A percentile compares a stretch with the other conserved stretches of the same genome.
Evolutionary conservation across 2,329 filamentous ascomycete species (phyloP).

Genomic region (Ceratocystis diversiconidia): DNA sequence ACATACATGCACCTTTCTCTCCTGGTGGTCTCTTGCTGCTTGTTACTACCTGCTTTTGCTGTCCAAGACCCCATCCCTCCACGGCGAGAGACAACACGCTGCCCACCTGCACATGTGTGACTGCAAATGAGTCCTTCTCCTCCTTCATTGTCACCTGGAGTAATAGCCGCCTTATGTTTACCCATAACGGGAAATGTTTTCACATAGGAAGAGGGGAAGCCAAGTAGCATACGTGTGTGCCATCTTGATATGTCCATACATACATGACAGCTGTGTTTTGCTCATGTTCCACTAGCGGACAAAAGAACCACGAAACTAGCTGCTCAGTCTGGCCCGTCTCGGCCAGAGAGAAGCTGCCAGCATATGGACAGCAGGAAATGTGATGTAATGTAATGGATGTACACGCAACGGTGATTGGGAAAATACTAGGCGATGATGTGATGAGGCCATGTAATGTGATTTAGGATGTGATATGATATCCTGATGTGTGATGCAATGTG

Average conservation of each 20-base stretch:
- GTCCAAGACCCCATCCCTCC: not conserved
- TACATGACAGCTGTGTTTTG: not conserved
- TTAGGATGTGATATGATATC: not conserved
- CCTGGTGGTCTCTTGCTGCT: not conserved
- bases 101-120: not conserved
- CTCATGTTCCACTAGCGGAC: not conserved
- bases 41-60: not conserved
- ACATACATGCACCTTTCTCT: not conserved
- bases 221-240: not conserved
- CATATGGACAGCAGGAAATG: not conserved
- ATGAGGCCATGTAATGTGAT: not conserved
- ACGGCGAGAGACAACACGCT: no score
- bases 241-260: not conserved
- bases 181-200: not conserved
- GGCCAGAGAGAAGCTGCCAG: not conserved
- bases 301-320: not conserved
- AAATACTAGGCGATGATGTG: not conserved
- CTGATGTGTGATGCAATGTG: not conserved
- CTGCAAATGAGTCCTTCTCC: not conserved
- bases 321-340: not conserved
- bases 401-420: not conserved
- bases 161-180: not conserved
- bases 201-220: not conserved
- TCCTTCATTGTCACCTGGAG: not conserved
- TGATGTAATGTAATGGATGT: not conserved